A percentile compares a stretch with the other conserved stretches of the same genome.
Evolutionary conservation across 1,284 basidiomycete species (phyloP).

Genomic region (Anthracocystis walkeri): DNA sequence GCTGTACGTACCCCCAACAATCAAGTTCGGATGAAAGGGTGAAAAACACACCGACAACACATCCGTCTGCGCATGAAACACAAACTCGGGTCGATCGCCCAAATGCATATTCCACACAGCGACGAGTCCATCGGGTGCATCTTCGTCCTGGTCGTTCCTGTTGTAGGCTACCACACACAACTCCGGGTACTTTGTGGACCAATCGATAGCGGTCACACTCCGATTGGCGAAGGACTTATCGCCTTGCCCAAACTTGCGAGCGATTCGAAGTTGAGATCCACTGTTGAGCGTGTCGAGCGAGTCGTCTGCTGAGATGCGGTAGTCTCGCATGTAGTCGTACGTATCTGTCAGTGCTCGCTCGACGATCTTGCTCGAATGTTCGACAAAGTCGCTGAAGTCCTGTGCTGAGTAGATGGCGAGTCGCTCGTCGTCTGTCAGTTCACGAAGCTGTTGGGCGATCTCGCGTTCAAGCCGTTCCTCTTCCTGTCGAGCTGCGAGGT

Average conservation of each 20-base stretch:
- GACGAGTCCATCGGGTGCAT: constrained; percentile 87
- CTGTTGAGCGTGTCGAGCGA: constrained; percentile 72
- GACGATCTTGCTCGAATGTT: constrained; percentile 92
- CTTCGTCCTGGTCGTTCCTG: constrained; percentile 85
- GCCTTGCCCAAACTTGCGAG: constrained; percentile 51
- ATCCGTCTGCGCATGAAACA: constrained; percentile 97
- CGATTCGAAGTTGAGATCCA: constrained; percentile 39
- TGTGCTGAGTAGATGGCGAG: constrained; percentile 83
- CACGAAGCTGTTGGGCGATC: constrained; percentile 84
- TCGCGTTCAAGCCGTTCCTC: constrained; percentile 76
- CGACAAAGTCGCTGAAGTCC: constrained; percentile 92
- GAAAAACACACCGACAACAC: constrained; percentile 96
- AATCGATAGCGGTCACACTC: constrained; percentile 94
- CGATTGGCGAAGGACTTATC: constrained; percentile 75
- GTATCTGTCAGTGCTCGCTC: constrained; percentile 94
- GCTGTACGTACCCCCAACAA: constrained; percentile 97
- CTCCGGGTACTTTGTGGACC: constrained; percentile 98
- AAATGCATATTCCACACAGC: constrained; percentile 97
- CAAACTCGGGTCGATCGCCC: constrained; percentile 92
- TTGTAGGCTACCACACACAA: constrained; percentile 94
- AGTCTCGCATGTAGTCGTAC: constrained; percentile 97
- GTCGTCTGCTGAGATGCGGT: constrained; percentile 82
- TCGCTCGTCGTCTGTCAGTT: constrained; percentile 85
- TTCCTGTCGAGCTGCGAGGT: constrained; percentile 70
- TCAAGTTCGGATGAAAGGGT: constrained; percentile 94